Percentiles rank a stretch among this genome's conserved stretches.
phyloP scores from a whole-genome alignment of 1,284 basidiomycete genomes.

The Trametes hirsuta region DNA sequence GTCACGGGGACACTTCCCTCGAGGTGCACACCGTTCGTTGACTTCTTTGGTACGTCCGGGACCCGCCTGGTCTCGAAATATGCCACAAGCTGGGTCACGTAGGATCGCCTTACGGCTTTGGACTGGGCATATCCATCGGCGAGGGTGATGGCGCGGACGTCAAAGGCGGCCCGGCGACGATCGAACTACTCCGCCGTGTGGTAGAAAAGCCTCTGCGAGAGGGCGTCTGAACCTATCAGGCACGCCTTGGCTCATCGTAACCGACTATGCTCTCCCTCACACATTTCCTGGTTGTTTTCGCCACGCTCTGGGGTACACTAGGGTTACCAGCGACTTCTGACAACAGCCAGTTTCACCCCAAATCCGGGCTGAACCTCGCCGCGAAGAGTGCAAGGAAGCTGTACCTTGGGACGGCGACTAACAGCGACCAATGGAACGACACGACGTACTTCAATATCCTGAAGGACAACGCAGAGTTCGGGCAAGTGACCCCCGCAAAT shows the following conservation, averaged over 20 bases:
- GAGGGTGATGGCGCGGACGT: conserved; percentile 8
- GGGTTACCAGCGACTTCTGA: neutral
- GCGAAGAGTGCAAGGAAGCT: conserved; percentile 53
- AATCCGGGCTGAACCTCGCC: conserved; percentile 37
- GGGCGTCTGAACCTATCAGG: no score
- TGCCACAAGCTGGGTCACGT: neutral
- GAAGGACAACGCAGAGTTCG: conserved; percentile 48
- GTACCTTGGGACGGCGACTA: conserved; percentile 68
- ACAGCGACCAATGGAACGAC: conserved; percentile 56
- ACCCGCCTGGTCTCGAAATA: neutral
- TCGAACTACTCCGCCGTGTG: neutral
- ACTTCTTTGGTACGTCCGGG: neutral
- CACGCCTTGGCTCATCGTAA: neutral
- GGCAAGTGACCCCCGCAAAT: conserved; percentile 55
- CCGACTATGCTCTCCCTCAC: neutral
- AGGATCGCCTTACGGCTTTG: conserved; percentile 1
- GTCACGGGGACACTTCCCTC: neutral
- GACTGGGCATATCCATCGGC: neutral
- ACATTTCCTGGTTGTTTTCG: neutral
- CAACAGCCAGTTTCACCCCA: neutral
- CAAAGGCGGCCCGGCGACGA: neutral
- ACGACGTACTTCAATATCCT: conserved; percentile 46
- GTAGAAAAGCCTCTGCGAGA: neutral
- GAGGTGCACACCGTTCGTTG: neutral
- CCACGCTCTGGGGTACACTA: neutral